phyloP scores from a whole-genome alignment of 2,329 filamentous ascomycete genomes.

The Apiospora arundinis region DNA sequence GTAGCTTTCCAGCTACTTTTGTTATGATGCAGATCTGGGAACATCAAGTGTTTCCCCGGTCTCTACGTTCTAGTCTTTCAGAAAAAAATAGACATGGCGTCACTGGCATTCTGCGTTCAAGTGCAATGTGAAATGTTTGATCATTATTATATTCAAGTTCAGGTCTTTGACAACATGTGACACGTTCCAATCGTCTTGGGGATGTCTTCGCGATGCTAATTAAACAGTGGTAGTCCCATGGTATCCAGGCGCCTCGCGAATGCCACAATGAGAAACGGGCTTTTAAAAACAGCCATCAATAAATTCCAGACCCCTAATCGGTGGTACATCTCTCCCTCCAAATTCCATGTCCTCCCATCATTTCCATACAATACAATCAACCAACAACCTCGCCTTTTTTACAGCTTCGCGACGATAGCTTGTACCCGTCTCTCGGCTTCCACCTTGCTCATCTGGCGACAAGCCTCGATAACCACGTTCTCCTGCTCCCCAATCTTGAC shows the following conservation, averaged over 20 bases:
- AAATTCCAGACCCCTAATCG: not conserved
- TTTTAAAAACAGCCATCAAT: slow-evolving; percentile 8
- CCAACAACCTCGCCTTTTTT: not conserved
- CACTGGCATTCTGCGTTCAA: slow-evolving; percentile 1
- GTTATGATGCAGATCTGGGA: not conserved
- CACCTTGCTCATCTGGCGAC: slow-evolving; percentile 41
- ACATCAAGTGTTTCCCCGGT: not conserved
- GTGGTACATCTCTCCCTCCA: not conserved
- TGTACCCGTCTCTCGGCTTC: slow-evolving; percentile 41
- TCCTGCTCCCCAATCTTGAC: slow-evolving; percentile 59
- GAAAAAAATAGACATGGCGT: slow-evolving; percentile 11
- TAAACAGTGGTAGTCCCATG: slow-evolving; percentile 13
- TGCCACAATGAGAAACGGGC: slow-evolving; percentile 4
- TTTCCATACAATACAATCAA: not conserved
- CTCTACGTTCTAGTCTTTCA: slow-evolving; percentile 18
- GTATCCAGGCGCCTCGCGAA: slow-evolving; percentile 10
- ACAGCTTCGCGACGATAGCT: slow-evolving; percentile 26
- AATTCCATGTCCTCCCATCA: not conserved
- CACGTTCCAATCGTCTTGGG: not conserved
- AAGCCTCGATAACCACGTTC: slow-evolving; percentile 62
- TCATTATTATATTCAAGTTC: not conserved
- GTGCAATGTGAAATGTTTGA: not conserved
- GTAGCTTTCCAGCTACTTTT: slow-evolving; percentile 7
- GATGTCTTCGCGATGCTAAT: slow-evolving; percentile 1
- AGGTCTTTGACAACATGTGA: not conserved